These are phyloP conservation scores for Pleurotus citrinopileatus DNA, from an alignment of 768 basidiomycete species.

Conservation along the genomic window DNA sequence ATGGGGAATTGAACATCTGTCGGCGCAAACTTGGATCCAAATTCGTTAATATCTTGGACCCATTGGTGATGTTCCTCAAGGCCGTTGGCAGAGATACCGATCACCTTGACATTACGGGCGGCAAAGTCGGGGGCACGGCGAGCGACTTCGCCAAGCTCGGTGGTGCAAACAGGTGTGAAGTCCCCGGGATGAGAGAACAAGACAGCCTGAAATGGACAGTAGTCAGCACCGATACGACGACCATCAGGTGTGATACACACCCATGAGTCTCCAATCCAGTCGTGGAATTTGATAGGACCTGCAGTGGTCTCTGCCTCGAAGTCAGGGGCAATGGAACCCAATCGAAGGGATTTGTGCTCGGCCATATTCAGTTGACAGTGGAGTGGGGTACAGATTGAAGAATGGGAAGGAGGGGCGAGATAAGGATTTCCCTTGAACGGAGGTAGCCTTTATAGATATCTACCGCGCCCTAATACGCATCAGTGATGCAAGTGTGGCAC, in stretches of 20 bases:
- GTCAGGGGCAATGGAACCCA: slow-evolving; percentile 87
- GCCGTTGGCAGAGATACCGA: slow-evolving; percentile 90
- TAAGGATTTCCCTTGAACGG: too few species aligned
- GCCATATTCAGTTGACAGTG: neutral
- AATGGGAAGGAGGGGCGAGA: neutral
- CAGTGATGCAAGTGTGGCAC: slow-evolving; percentile 10
- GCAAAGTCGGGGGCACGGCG: slow-evolving; percentile 82
- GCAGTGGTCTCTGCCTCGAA: slow-evolving; percentile 88
- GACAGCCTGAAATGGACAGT: slow-evolving; percentile 48
- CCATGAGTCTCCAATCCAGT: slow-evolving; percentile 90
- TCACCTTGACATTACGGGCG: slow-evolving; percentile 88
- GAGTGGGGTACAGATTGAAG: too few species aligned
- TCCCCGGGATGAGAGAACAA: slow-evolving; percentile 96
- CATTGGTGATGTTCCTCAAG: slow-evolving; percentile 83
- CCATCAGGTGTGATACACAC: slow-evolving; percentile 34
- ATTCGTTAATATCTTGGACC: slow-evolving; percentile 86
- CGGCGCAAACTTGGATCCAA: slow-evolving; percentile 63
- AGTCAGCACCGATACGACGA: slow-evolving; percentile 5
- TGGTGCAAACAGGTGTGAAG: slow-evolving; percentile 94
- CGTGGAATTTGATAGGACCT: slow-evolving; percentile 89
- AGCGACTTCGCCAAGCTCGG: slow-evolving; percentile 95
- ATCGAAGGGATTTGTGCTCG: slow-evolving; percentile 49
- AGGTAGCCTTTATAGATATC: too few species aligned
- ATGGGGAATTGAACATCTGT: slow-evolving; percentile 91
- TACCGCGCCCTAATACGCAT: too few species aligned